Percentiles rank a stretch among this genome's conserved stretches.
Conservation (phyloP, 2,329 filamentous ascomycete genomes). For the Aureobasidium lini region DNA sequence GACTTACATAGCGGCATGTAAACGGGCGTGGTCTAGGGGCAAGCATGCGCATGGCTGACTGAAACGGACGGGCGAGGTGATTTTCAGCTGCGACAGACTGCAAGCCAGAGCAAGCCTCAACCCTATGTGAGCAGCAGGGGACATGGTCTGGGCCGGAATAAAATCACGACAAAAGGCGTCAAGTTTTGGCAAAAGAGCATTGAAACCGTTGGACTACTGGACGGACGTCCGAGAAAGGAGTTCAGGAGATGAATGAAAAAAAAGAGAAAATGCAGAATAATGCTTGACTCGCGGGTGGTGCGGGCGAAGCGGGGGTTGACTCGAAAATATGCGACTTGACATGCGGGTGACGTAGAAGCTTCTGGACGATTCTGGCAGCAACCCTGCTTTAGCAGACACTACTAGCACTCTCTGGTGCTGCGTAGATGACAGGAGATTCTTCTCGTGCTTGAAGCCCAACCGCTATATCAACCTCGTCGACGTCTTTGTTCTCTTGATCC, state of each 20-base stretch:
- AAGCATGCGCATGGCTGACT: background rate
- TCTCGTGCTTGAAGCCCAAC: background rate
- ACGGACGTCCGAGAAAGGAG: background rate
- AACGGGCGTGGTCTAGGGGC: background rate
- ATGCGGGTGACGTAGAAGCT: background rate
- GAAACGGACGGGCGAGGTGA: background rate
- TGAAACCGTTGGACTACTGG: background rate
- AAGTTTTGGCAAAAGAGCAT: background rate
- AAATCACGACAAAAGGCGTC: background rate
- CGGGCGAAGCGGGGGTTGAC: background rate
- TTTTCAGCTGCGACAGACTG: background rate
- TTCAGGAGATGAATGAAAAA: background rate
- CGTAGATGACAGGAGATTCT: background rate
- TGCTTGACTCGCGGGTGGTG: background rate
- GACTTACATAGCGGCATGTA: background rate
- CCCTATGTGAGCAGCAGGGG: background rate
- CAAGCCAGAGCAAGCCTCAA: background rate
- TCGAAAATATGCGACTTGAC: background rate
- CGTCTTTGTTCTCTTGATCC: background rate
- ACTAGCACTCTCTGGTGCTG: background rate
- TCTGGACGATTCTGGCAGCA: background rate
- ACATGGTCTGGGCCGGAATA: background rate
- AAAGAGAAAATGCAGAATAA: background rate
- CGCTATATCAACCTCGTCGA: conserved; percentile 3
- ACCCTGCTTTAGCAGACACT: background rate